These are phyloP conservation scores for Penicillium digitatum DNA, from an alignment of 2,329 filamentous ascomycete species.

Conservation along the genomic window DNA sequence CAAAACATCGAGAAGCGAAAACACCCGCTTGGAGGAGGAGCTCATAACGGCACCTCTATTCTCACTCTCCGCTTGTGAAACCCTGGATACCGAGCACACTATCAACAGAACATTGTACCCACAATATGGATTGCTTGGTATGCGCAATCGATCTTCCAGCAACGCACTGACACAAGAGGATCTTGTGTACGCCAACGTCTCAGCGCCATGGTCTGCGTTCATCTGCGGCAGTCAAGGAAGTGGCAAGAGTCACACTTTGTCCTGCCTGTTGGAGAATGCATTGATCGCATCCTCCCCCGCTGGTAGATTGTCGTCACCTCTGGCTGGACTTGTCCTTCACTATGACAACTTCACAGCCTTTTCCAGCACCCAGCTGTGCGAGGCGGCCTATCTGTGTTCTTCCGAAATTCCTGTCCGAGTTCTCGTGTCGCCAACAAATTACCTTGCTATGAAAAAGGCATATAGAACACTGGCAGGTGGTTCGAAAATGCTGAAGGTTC, in stretches of 20 bases:
- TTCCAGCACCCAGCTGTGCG: constrained; percentile 44
- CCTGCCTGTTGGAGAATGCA: constrained; percentile 52
- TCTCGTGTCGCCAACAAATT: constrained; percentile 51
- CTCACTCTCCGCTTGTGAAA: not conserved
- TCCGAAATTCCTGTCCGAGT: constrained; percentile 48
- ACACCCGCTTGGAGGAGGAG: not conserved
- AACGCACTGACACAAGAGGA: not conserved
- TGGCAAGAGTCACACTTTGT: constrained; percentile 59
- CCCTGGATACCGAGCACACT: not conserved
- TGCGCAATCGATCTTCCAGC: not conserved
- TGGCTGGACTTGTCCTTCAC: constrained; percentile 55
- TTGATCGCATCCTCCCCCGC: constrained; percentile 33
- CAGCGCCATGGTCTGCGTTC: constrained; percentile 56
- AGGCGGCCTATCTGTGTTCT: constrained; percentile 55
- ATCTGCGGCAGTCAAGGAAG: constrained; percentile 62
- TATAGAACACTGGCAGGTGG: constrained; percentile 41
- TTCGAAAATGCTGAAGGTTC: constrained; percentile 34
- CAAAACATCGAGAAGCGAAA: too few relatives aligned
- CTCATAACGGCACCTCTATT: constrained; percentile 1
- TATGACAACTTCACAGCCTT: constrained; percentile 49
- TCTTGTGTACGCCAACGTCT: constrained; percentile 44
- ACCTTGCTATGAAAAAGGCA: constrained; percentile 37
- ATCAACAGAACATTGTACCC: not conserved
- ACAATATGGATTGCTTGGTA: constrained; percentile 1
- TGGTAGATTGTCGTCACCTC: constrained; percentile 46